These are phyloP conservation scores for Rheum nobile DNA, from an alignment of 148 eudicot species.

Conservation along the genomic window DNA sequence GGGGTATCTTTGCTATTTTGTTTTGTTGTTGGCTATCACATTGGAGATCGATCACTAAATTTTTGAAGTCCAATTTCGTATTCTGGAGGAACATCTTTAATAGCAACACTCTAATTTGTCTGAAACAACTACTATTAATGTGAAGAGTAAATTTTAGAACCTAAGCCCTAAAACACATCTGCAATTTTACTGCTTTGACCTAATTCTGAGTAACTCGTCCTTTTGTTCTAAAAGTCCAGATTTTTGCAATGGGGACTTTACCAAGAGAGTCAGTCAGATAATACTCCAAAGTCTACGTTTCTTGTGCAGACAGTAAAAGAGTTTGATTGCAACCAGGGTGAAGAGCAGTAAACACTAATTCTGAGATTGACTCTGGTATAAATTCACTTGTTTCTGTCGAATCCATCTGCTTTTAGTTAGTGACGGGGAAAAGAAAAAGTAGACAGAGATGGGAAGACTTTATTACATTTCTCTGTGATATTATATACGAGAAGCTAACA, in stretches of 20 bases:
- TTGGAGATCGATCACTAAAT: not conserved
- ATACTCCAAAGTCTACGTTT: no score
- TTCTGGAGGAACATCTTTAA: not conserved
- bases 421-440: not conserved
- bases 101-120: not conserved
- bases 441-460: not conserved
- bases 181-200: not conserved
- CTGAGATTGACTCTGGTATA: no score
- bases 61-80: not conserved
- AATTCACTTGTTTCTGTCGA: not conserved
- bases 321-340: no score
- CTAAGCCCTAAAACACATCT: not conserved
- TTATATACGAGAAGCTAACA: not conserved
- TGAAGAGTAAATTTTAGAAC: not conserved
- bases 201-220: not conserved
- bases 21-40: not conserved
- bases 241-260: not conserved
- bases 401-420: not conserved
- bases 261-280: not conserved
- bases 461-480: not conserved
- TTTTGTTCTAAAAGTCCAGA: not conserved
- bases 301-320: no score
- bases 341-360: no score
- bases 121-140: not conserved
- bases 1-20: not conserved